Base-by-base conservation (phyloP, 805 yeast species). In the Saccharomycopsis amapae region DNA sequence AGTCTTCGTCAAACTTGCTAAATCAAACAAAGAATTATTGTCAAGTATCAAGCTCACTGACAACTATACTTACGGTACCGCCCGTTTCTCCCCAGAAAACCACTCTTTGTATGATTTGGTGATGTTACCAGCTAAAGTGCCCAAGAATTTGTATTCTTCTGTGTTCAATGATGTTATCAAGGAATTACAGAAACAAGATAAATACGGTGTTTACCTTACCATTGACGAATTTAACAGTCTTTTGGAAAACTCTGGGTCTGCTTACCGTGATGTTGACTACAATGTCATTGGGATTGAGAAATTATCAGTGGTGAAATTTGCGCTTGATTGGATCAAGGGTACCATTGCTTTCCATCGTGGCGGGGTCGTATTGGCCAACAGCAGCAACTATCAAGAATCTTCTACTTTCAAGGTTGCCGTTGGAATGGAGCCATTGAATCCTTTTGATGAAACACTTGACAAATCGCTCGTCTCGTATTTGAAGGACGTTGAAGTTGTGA, bases 141-240 rank as follows among this genome's bases (percentile, higher is more conserved):
- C 40, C 13, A 38, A 37, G 15, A 34, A 31, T 4, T 15, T 26
- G 15, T 50, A 47, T 30, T 24, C 39, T 4, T 23, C 15, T 17
- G 43, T 48, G 7, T 47, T 50, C 32, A 32, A 22, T 4, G 45
- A 41, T 19, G 25, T 50, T 25, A 18, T 50, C 17, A 26, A 67
- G 1, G 87, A 83, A 63, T 64, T 86, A 42, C 20, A 38, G 4
- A 26, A 31, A 6, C 85, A 84, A 51, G 49, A 62, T 2, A 46
- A 58, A 13, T 60, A 67, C 32, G 89, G 90, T 4, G 81, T 82
- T 7, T 66, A 75, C 42, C 67, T 86, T 36, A 71, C 94, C 2
- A 70, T 87, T 36, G 97, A 88, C 61, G 79, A 84, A 58, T 71
- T 86, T 58, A 79, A 85, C 49, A 76, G 79, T 2, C 63, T 85